Base-by-base conservation (phyloP, 2,329 filamentous ascomycete genomes). In the Fusarium sp. region DNA sequence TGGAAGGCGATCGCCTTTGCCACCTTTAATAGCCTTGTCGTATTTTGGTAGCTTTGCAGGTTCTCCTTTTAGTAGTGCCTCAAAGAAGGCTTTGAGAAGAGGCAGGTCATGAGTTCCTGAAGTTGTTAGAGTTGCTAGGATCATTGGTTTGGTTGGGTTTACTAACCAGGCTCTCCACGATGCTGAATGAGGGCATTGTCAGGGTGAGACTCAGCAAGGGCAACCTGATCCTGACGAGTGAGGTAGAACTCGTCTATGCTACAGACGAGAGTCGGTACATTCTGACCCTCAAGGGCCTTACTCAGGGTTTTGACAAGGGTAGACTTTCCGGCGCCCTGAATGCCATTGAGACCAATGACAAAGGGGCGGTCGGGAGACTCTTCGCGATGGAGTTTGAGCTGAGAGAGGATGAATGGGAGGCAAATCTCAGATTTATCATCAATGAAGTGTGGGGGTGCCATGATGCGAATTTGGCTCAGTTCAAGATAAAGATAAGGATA, bases 221-320 rank as follows among this genome's bases (percentile, higher is more conserved):
- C 82, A 28, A 85, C 77, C 77, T 96, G 92, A 67, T 90, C 85
- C 22, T 83, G 81, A 76, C 92, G 92, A 15, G 88, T 85, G 54
- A 96, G 88, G 80, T 97, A 97, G 71, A 97, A 89, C 80, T 97
- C 94, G 78, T 97, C 94, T 68, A 97, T 90, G 77, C 92, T 94
- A 77, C 93, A 86, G 53, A 93, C 90, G 48, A 92, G 83, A 4
- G 90, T 91, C 24, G 92, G 83, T 20, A 84, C 84, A 74, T 90
- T 83, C 30, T 79, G 73, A 15, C 82, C 77, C 46, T 86, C 83
- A 37, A 95, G 86, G 15, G 86, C 87, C 20, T 83, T 76, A 68
- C 88, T 85, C 43, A 97, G 86, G 6, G 86, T 84, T 37, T 84
- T 84, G 37, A 94, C 94, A 73, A 97, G 86, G 14, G 94, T 96